These are phyloP conservation scores for Rhipidocladum racemiflorum DNA, from an alignment of 176 grass and related monocot species.

Conservation along the genomic window DNA sequence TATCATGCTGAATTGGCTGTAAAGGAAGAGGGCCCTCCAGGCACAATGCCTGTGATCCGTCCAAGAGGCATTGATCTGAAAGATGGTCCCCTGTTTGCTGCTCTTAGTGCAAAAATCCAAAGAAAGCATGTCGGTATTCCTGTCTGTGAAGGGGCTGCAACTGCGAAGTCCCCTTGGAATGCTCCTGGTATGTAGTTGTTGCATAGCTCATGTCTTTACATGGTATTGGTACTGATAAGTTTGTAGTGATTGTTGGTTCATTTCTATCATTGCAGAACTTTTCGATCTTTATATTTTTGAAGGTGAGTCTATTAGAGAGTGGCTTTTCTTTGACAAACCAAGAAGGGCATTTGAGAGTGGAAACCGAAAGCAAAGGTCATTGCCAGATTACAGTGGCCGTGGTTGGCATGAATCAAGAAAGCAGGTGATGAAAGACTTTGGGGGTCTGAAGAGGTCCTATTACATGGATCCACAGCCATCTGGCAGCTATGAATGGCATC, in stretches of 20 bases:
- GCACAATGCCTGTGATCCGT: slow-evolving; percentile 82
- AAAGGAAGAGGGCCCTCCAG: slow-evolving; percentile 80
- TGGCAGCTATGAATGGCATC: slow-evolving; percentile 75
- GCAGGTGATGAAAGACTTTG: slow-evolving; percentile 88
- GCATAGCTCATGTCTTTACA: slow-evolving; percentile 4
- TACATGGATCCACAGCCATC: slow-evolving; percentile 96
- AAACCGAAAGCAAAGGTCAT: slow-evolving; percentile 78
- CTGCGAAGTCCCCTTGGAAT: slow-evolving; percentile 88
- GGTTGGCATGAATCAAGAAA: slow-evolving; percentile 96
- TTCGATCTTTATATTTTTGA: slow-evolving; percentile 87
- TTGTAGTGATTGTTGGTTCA: slow-evolving; percentile 28
- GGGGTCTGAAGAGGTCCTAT: slow-evolving; percentile 87
- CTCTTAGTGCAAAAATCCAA: slow-evolving; percentile 75
- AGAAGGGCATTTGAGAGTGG: slow-evolving; percentile 88
- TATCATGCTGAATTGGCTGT: slow-evolving; percentile 81
- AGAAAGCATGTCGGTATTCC: slow-evolving; percentile 84
- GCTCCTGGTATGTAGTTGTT: slow-evolving; percentile 59
- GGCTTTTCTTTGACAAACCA: slow-evolving; percentile 96
- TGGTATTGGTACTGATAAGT: neutral
- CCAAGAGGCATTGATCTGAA: slow-evolving; percentile 90
- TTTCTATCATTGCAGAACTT: slow-evolving; percentile 60
- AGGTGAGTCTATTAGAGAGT: slow-evolving; percentile 93
- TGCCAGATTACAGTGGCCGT: slow-evolving; percentile 82
- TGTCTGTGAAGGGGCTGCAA: slow-evolving; percentile 93
- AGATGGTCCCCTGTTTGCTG: slow-evolving; percentile 87